Conservation (phyloP, 23 red algal genomes). For the Gracilariopsis chorda region DNA sequence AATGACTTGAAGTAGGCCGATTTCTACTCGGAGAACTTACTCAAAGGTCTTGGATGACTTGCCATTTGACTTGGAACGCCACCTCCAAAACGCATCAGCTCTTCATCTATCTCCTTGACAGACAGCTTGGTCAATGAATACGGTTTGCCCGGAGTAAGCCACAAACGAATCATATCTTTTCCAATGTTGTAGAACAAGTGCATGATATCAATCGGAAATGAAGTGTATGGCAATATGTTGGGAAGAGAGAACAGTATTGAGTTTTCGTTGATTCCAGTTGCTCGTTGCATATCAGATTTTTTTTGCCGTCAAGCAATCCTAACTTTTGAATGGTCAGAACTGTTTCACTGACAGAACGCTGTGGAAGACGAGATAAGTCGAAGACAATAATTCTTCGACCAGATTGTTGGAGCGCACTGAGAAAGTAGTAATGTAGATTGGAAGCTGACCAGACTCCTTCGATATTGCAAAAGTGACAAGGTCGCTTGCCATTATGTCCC, state of each 20-base stretch:
- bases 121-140: not conserved
- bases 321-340: too few relatives aligned
- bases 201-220: not conserved
- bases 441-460: not conserved
- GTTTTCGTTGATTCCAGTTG: not conserved
- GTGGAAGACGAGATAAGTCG: not conserved
- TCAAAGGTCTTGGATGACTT: not conserved
- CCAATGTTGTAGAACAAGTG: slow-evolving; percentile 16
- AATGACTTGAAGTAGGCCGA: not conserved
- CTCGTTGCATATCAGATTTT: not conserved
- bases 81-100: not conserved
- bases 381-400: not conserved
- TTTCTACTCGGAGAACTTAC: not conserved
- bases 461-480: not conserved
- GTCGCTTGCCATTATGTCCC: slow-evolving; percentile 4
- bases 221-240: not conserved
- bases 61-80: not conserved
- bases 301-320: too few relatives aligned
- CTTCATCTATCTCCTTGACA: not conserved
- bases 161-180: not conserved
- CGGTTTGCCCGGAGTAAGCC: not conserved
- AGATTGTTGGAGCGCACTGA: not conserved
- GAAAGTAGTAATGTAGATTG: slow-evolving; percentile 7
- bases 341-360: too few relatives aligned
- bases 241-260: not conserved